A percentile compares a stretch with the other conserved stretches of the same genome.
Conservation (phyloP, 2,329 filamentous ascomycete genomes). For the Diplocarpon mali region DNA sequence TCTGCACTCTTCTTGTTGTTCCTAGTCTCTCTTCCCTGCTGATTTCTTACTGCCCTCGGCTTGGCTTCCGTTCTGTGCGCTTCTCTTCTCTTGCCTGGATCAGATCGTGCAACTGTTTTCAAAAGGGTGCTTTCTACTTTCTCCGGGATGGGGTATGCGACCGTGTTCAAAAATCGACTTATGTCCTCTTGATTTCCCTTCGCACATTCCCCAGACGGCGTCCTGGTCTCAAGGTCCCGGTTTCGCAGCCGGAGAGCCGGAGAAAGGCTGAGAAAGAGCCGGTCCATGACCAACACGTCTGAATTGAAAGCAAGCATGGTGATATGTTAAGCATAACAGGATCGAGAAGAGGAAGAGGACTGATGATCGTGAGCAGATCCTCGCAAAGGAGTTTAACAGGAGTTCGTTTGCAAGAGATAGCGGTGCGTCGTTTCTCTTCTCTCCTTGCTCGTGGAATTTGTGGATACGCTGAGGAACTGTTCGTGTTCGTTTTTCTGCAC, state of each 20-base stretch:
- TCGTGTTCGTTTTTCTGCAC: too few species aligned
- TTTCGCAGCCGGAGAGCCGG: too few species aligned
- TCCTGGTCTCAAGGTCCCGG: too few species aligned
- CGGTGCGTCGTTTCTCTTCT: conserved; percentile 30
- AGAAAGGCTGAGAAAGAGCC: too few species aligned
- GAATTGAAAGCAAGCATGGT: not conserved
- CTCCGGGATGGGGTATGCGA: too few species aligned
- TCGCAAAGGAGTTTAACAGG: conserved; percentile 59
- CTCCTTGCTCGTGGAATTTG: not conserved
- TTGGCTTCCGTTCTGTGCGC: not conserved
- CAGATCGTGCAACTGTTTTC: too few species aligned
- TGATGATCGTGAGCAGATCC: conserved; percentile 30
- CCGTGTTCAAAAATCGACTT: too few species aligned
- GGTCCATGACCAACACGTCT: too few species aligned
- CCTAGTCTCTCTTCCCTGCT: not conserved
- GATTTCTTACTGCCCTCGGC: not conserved
- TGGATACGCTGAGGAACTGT: too few species aligned
- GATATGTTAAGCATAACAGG: not conserved
- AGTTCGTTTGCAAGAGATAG: conserved; percentile 48
- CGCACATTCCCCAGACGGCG: too few species aligned
- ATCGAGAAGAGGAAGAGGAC: not conserved
- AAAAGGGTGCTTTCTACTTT: too few species aligned
- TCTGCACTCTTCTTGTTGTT: not conserved
- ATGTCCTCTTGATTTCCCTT: too few species aligned
- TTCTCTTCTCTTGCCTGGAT: not conserved